These are phyloP conservation scores for Westerdykella aurantiaca DNA, from an alignment of 2,329 filamentous ascomycete species.

Conservation along the genomic window DNA sequence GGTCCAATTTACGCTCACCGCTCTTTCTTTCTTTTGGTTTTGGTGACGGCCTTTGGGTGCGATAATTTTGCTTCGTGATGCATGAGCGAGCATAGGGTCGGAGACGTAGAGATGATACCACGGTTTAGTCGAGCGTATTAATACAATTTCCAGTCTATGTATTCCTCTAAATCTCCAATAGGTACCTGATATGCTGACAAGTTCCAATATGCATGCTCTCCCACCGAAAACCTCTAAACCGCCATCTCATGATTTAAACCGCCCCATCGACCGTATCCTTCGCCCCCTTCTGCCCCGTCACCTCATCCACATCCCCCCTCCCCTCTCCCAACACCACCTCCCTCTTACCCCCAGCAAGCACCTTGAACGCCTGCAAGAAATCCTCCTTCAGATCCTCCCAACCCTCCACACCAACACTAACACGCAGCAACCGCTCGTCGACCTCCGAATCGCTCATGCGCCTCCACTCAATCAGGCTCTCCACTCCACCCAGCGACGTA, in stretches of 20 bases:
- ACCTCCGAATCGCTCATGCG: conserved; percentile 75
- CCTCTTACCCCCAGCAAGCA: conserved; percentile 7
- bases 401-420: conserved; percentile 83
- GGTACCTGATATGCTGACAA: not conserved
- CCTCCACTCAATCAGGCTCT: conserved; percentile 95
- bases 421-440: conserved; percentile 65
- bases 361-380: conserved; percentile 42
- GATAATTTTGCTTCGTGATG: not conserved
- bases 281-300: not conserved
- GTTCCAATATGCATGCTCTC: too few species aligned
- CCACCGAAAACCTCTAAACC: not conserved
- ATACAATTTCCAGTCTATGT: too few species aligned
- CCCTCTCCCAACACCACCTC: not conserved
- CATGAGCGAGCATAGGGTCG: not conserved
- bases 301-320: conserved; percentile 1
- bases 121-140: too few species aligned
- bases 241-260: not conserved
- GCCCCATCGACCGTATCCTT: not conserved
- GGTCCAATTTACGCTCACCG: too few species aligned
- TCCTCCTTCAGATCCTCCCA: conserved; percentile 80
- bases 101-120: not conserved
- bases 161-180: not conserved
- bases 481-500: conserved; percentile 87
- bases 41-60: not conserved
- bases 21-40: not conserved